Base-by-base conservation (phyloP, 2,329 filamentous ascomycete species). In the Fusarium concolor region DNA sequence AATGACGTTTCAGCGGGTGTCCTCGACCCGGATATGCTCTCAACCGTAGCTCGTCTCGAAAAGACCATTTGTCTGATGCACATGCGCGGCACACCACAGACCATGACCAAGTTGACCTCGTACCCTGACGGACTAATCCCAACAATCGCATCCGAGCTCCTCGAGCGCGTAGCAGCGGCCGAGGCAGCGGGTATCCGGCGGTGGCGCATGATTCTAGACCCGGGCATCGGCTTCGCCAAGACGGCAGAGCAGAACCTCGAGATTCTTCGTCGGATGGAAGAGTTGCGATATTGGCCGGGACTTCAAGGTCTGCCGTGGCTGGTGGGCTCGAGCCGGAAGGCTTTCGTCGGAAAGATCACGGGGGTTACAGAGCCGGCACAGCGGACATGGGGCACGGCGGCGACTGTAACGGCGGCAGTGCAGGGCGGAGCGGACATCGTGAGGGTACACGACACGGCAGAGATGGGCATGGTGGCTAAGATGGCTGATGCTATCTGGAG, bases 401-500 rank as follows among this genome's bases (percentile, higher is more conserved):
- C 92, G 12, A 92, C 94, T 0, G 92, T 98, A 10, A 90, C 92
- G 5, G 93, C 94, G 9, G 93, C 94, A 44, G 86, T 99, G 29
- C 88, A 91, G 64, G 93, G 93, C 9, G 96, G 96, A 4, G 94
- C 94, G 24, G 94, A 98, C 82, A 89, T 99, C 60, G 90, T 98
- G 44, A 86, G 96, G 51, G 94, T 99, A 41, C 96, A 99, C 80
- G 95, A 98, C 81, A 92, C 94, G 15, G 80, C 83, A 56, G 92
- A 96, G 82, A 98, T 98, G 95, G 84, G 81, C 39, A 86, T 93
- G 79, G 94, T 97, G 31, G 89, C 89, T 2, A 91, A 87, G 76
- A 95, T 98, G 90, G 89, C 93, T 10, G 95, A 98, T 85, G 94
- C 94, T n/a, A 94, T 97, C 55, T 97, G 92, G 87, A 85, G 92